These are phyloP conservation scores for Cystobasidium sp. DNA, from an alignment of 1,284 basidiomycete genomes.

Conservation along the genomic window DNA sequence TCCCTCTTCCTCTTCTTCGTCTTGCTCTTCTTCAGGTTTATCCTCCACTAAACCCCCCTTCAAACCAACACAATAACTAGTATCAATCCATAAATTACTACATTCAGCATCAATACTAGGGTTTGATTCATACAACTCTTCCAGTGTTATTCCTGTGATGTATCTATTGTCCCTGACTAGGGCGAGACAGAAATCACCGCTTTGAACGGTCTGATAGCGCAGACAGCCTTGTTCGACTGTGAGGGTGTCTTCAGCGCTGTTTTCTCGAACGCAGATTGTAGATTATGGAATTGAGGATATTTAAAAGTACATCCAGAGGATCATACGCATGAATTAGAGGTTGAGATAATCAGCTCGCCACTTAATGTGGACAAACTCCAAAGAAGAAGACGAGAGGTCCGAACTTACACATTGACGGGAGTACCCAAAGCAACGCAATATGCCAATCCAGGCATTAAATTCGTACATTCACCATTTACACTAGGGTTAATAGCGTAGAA, in stretches of 20 bases:
- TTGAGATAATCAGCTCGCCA: too few relatives aligned
- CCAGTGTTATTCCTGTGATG: slow-evolving; percentile 2
- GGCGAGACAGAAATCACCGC: slow-evolving; percentile 30
- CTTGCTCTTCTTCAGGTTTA: not conserved
- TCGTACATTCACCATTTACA: slow-evolving; percentile 9
- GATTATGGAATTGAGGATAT: too few relatives aligned
- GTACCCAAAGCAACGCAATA: slow-evolving; percentile 25
- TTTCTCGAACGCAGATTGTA: not conserved
- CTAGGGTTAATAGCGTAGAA: slow-evolving; percentile 24
- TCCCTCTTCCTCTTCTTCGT: not conserved
- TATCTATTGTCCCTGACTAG: not conserved
- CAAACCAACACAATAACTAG: slow-evolving; percentile 27
- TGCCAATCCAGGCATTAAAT: slow-evolving; percentile 13
- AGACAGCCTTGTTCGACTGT: slow-evolving; percentile 40
- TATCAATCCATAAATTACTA: slow-evolving; percentile 20
- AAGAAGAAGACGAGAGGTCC: not conserved
- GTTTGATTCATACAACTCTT: slow-evolving; percentile 28
- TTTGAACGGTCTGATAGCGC: slow-evolving; percentile 25
- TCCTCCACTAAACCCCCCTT: not conserved
- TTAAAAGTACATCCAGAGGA: too few relatives aligned
- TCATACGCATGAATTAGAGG: too few relatives aligned
- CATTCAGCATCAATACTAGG: slow-evolving; percentile 30
- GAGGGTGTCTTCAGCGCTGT: slow-evolving; percentile 17
- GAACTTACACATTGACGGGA: slow-evolving; percentile 22
- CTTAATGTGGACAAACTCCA: too few relatives aligned